These are phyloP conservation scores for Terfezia claveryi DNA, from an alignment of 495 filamentous ascomycete genomes.

Conservation along the genomic window DNA sequence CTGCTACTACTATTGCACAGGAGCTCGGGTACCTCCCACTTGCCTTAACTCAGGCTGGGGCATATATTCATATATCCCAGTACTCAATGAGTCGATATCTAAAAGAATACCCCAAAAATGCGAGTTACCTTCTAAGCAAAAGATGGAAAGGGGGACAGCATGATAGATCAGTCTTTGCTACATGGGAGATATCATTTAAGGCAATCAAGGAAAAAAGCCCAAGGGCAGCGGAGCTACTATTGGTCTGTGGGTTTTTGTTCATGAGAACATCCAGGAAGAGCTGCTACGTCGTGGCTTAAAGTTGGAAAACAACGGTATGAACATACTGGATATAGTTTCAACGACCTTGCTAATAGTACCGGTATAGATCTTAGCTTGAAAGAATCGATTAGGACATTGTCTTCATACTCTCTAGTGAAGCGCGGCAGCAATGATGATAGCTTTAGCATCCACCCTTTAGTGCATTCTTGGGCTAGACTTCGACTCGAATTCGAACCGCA, in stretches of 20 bases:
- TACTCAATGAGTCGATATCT: too few species aligned
- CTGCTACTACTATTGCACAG: background rate
- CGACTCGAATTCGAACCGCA: background rate
- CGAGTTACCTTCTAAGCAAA: background rate
- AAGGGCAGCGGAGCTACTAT: slow-evolving; percentile 1
- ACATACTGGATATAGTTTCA: background rate
- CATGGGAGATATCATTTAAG: background rate
- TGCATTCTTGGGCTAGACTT: background rate
- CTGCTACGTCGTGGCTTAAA: background rate
- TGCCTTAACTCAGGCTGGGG: slow-evolving; percentile 8
- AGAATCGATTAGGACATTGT: background rate
- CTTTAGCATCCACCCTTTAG: background rate
- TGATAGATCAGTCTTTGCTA: slow-evolving; percentile 1
- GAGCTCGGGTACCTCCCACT: slow-evolving; percentile 7
- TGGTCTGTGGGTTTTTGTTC: slow-evolving; percentile 7
- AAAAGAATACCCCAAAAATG: too few species aligned
- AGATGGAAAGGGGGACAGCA: background rate
- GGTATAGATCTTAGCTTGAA: background rate
- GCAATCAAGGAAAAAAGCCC: slow-evolving; percentile 1
- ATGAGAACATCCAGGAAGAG: slow-evolving; percentile 2
- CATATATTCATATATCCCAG: background rate
- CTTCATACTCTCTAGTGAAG: background rate
- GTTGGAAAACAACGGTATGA: background rate
- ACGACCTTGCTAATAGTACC: background rate
- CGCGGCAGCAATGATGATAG: background rate